A percentile compares a stretch with the other conserved stretches of the same genome.
Conservation (phyloP, 371 early-diverging fungal species). For the Syncephalastrum contaminatum region DNA sequence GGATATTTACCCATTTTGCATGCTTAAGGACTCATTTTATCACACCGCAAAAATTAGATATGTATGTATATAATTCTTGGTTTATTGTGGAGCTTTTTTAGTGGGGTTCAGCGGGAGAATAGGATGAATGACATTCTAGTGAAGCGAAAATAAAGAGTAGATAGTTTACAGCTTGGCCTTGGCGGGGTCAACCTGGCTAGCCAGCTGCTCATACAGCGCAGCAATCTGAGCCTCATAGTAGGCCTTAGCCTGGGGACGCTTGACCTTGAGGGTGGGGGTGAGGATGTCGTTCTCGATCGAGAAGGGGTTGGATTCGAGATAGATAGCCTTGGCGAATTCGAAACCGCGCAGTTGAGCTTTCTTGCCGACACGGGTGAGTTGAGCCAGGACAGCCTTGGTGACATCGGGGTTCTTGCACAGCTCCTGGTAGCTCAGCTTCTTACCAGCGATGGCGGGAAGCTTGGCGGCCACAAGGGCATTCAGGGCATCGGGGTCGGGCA, state of each 20-base stretch:
- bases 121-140: too few species aligned
- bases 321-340: constrained; percentile 54
- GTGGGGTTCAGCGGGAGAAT: too few species aligned
- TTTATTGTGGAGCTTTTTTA: too few species aligned
- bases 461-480: constrained; percentile 24
- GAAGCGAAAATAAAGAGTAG: background rate
- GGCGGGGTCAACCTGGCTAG: constrained; percentile 9
- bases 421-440: constrained; percentile 34
- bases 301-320: constrained; percentile 56
- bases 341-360: constrained; percentile 58
- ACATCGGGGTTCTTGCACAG: constrained; percentile 63
- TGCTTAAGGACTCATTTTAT: too few species aligned
- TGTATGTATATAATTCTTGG: too few species aligned
- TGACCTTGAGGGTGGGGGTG: constrained; percentile 78
- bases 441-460: constrained; percentile 5
- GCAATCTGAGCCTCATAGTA: constrained; percentile 61
- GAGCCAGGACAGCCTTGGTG: constrained; percentile 54
- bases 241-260: constrained; percentile 69
- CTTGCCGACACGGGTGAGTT: constrained; percentile 60
- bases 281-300: constrained; percentile 58
- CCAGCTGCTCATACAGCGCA: constrained; percentile 53
- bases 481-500: constrained; percentile 74
- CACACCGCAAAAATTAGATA: too few species aligned
- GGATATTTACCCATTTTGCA: too few species aligned
- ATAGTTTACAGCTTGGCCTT: constrained; percentile 20